These are phyloP conservation scores for Fagopyrum esculentum DNA, from an alignment of 148 eudicot species.

Conservation along the genomic window DNA sequence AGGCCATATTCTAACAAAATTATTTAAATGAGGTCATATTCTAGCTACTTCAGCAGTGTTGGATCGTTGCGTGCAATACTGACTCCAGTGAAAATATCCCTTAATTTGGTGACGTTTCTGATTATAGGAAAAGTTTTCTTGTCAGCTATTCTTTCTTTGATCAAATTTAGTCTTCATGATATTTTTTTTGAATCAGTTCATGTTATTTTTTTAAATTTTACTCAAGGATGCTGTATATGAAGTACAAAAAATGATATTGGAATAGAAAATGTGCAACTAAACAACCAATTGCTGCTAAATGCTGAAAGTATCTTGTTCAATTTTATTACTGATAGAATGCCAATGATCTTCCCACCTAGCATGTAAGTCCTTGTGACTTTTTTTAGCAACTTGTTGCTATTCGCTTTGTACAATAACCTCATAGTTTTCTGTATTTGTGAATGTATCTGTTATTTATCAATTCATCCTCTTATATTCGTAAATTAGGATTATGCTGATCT, in stretches of 20 bases:
- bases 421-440: background rate
- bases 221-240: background rate
- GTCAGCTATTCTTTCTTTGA: too few relatives aligned
- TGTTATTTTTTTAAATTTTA: background rate
- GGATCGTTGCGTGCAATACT: background rate
- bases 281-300: background rate
- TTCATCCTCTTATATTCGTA: background rate
- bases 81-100: background rate
- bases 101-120: background rate
- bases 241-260: background rate
- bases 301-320: background rate
- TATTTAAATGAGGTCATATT: background rate
- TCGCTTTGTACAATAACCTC: background rate
- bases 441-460: background rate
- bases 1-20: too few relatives aligned
- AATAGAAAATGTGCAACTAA: background rate
- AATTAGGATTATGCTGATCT: background rate
- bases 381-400: background rate
- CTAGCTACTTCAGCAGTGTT: background rate
- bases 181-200: background rate
- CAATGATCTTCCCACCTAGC: background rate
- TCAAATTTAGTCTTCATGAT: background rate
- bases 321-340: background rate
- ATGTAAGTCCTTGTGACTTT: background rate
- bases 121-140: background rate